Percentiles rank a stretch among this genome's conserved stretches.
Evolutionary conservation across 2,329 filamentous ascomycete species (phyloP).

Genomic region (Triangularia setosa): DNA sequence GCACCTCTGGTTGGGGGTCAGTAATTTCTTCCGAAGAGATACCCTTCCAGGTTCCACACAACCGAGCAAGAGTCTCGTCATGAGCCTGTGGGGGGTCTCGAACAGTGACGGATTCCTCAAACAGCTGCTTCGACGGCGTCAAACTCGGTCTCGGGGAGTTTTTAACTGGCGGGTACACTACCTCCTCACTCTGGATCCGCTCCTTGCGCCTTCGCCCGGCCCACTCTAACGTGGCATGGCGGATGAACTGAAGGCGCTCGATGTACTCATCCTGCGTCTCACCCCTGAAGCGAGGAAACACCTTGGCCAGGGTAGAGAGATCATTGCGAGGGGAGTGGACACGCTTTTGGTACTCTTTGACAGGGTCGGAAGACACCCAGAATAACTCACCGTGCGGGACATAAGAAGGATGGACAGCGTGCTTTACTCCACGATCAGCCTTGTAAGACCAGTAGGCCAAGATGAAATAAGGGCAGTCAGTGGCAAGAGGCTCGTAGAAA

Average conservation of each 20-base stretch:
- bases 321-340: constrained; percentile 9
- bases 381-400: background rate
- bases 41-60: constrained; percentile 4
- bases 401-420: background rate
- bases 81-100: constrained; percentile 6
- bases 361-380: background rate
- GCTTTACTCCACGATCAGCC: background rate
- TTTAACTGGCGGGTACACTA: background rate
- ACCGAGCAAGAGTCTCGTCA: background rate
- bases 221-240: constrained; percentile 8
- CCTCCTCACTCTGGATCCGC: background rate
- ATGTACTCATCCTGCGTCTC: constrained; percentile 9
- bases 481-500: constrained; percentile 7
- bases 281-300: background rate
- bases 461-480: background rate
- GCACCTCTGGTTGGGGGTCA: background rate
- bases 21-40: background rate
- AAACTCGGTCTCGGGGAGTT: background rate
- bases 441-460: constrained; percentile 21
- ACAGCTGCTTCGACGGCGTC: background rate
- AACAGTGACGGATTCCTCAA: background rate
- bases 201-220: background rate
- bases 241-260: constrained; percentile 8
- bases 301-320: constrained; percentile 12
- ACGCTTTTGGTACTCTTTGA: background rate